Percentiles rank a stretch among this genome's conserved stretches.
phyloP scores from a whole-genome alignment of 805 yeast genomes.

The Isabelozyma heimii region DNA sequence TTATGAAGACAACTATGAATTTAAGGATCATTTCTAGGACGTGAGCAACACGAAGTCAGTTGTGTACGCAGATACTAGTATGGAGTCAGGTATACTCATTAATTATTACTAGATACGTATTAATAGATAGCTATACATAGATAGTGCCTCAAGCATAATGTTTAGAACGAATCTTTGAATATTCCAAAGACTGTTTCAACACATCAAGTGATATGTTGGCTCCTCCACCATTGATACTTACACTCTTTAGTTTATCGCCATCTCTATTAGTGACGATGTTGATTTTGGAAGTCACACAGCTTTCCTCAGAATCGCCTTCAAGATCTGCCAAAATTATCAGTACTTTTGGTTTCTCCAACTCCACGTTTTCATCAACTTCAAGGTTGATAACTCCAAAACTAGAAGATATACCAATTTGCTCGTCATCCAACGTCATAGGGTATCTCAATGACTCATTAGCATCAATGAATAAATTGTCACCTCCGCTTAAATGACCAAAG shows the following conservation, averaged over 20 bases:
- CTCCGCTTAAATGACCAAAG: slow-evolving; percentile 45
- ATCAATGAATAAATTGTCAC: slow-evolving; percentile 51
- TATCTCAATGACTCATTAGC: slow-evolving; percentile 24
- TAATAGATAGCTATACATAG: background rate
- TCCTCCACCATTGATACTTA: slow-evolving; percentile 33
- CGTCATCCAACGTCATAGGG: slow-evolving; percentile 37
- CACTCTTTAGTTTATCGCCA: slow-evolving; percentile 9
- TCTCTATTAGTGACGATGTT: slow-evolving; percentile 35
- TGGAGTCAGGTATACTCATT: no score
- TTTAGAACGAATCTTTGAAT: slow-evolving; percentile 48
- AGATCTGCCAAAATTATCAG: slow-evolving; percentile 63
- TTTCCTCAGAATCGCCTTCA: slow-evolving; percentile 84
- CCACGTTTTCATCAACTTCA: slow-evolving; percentile 32
- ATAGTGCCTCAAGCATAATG: slow-evolving; percentile 17
- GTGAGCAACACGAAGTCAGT: no score
- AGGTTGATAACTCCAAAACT: slow-evolving; percentile 60
- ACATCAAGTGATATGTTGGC: slow-evolving; percentile 45
- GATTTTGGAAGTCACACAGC: slow-evolving; percentile 52
- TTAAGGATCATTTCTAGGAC: no score
- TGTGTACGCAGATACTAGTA: background rate
- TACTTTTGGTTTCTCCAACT: slow-evolving; percentile 15
- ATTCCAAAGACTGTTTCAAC: slow-evolving; percentile 44
- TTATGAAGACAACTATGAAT: no score
- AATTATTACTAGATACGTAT: no score
- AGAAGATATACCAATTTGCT: slow-evolving; percentile 41